phyloP scores from a whole-genome alignment of 805 yeast genomes.

The Ogataea henricii region DNA sequence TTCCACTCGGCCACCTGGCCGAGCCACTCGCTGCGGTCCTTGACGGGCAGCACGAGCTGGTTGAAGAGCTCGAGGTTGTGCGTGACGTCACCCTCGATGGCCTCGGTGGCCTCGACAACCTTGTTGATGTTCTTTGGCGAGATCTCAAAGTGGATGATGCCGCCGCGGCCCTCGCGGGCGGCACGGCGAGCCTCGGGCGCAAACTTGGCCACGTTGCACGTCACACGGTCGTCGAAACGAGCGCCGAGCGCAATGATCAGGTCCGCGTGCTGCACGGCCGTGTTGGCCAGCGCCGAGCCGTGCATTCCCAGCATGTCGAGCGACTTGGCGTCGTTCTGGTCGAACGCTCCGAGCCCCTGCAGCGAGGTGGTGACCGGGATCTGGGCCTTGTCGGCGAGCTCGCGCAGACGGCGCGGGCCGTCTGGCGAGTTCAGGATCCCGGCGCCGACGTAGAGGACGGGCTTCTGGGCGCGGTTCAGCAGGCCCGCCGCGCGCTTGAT shows the following conservation, averaged over 20 bases:
- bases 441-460: slow-evolving; percentile 88
- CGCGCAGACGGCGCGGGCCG: slow-evolving; percentile 78
- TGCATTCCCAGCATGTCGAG: slow-evolving; percentile 99
- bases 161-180: slow-evolving; percentile 86
- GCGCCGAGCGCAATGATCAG: slow-evolving; percentile 94
- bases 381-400: slow-evolving; percentile 84
- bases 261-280: slow-evolving; percentile 93
- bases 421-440: slow-evolving; percentile 81
- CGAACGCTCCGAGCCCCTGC: slow-evolving; percentile 93
- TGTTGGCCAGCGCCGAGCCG: slow-evolving; percentile 92
- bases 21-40: slow-evolving; percentile 80
- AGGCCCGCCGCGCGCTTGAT: slow-evolving; percentile 76
- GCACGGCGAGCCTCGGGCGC: slow-evolving; percentile 94
- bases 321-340: slow-evolving; percentile 87
- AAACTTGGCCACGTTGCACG: slow-evolving; percentile 79
- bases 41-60: slow-evolving; percentile 66
- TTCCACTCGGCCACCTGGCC: slow-evolving; percentile 78
- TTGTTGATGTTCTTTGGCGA: slow-evolving; percentile 96
- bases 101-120: slow-evolving; percentile 94
- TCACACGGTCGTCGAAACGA: slow-evolving; percentile 97
- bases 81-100: slow-evolving; percentile 95
- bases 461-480: slow-evolving; percentile 81
- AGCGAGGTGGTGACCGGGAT: slow-evolving; percentile 96
- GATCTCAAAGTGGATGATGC: slow-evolving; percentile 95
- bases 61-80: slow-evolving; percentile 70